Conservation (phyloP, 1,284 basidiomycete species). For the Ceratobasidium sp. region DNA sequence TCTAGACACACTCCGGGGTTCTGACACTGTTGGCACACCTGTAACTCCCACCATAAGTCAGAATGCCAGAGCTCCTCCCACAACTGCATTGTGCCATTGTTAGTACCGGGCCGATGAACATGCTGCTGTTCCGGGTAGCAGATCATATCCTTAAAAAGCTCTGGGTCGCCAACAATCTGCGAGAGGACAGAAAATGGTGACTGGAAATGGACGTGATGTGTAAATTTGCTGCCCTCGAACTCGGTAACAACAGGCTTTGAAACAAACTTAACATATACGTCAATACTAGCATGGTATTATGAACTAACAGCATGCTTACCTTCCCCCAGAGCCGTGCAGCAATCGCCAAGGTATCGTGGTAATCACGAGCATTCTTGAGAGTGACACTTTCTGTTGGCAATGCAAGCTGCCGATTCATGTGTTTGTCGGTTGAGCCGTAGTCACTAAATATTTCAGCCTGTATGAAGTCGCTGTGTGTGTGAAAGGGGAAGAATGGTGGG, state of each 20-base stretch:
- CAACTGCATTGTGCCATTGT: not conserved
- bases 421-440: not conserved
- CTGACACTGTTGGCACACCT: not conserved
- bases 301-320: no score
- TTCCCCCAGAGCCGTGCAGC: not conserved
- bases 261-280: not conserved
- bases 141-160: not conserved
- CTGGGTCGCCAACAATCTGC: not conserved
- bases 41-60: not conserved
- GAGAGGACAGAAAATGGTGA: not conserved
- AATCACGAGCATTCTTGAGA: not conserved
- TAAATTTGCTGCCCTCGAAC: not conserved
- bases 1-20: no score
- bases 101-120: not conserved
- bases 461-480: not conserved
- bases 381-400: not conserved
- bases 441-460: constrained; percentile 9
- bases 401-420: not conserved
- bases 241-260: not conserved
- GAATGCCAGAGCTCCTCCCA: constrained; percentile 4
- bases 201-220: not conserved
- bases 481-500: not conserved
- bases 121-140: not conserved
- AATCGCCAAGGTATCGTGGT: not conserved
- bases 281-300: no score